Conservation (phyloP, 2,329 filamentous ascomycete genomes). For the Fusarium sp. region DNA sequence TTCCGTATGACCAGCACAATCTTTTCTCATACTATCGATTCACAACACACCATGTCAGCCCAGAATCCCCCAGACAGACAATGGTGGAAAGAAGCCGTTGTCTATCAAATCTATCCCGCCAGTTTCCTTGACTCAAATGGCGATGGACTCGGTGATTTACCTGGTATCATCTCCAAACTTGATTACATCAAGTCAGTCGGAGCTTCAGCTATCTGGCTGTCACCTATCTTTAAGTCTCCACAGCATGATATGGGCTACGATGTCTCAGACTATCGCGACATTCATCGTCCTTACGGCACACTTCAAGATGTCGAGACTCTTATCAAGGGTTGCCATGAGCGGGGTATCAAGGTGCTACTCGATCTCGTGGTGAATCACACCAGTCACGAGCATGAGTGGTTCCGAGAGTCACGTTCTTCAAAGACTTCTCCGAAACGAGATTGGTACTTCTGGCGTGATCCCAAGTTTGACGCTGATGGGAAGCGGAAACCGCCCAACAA, state of each 20-base stretch:
- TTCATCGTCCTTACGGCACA: constrained; percentile 67
- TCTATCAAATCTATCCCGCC: constrained; percentile 54
- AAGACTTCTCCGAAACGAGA: constrained; percentile 62
- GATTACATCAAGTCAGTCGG: constrained; percentile 45
- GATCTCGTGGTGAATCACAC: constrained; percentile 51
- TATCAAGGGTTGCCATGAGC: constrained; percentile 67
- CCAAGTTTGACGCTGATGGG: constrained; percentile 53
- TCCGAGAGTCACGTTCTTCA: constrained; percentile 64
- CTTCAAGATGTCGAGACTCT: constrained; percentile 72
- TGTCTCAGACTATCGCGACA: constrained; percentile 66
- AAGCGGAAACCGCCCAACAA: constrained; percentile 57
- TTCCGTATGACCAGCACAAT: neutral
- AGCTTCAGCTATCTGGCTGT: constrained; percentile 40
- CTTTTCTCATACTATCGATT: neutral
- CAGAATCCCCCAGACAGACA: constrained; percentile 13
- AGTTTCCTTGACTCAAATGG: constrained; percentile 41
- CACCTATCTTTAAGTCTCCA: constrained; percentile 53
- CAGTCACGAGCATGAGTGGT: constrained; percentile 63
- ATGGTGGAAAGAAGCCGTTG: constrained; percentile 41
- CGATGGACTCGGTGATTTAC: constrained; percentile 42
- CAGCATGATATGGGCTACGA: constrained; percentile 75
- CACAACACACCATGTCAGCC: constrained; percentile 1
- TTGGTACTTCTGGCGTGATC: constrained; percentile 67
- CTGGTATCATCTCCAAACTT: constrained; percentile 44
- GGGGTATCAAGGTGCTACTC: constrained; percentile 40